phyloP scores from a whole-genome alignment of 176 grass and related monocot genomes.

The Tuctoria greenei region DNA sequence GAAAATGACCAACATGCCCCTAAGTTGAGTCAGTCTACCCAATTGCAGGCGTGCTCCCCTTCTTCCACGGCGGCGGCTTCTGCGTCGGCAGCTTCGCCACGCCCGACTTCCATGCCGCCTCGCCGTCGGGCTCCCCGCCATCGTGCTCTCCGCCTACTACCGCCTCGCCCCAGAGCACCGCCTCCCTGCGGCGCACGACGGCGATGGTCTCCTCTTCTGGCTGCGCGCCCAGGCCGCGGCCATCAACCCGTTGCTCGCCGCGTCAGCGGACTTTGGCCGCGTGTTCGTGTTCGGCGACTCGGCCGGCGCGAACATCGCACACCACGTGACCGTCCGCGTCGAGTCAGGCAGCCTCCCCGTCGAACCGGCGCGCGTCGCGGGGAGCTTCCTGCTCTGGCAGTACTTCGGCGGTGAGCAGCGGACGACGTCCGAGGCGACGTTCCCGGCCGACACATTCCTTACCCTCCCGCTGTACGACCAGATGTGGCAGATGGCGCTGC shows the following conservation, averaged over 20 bases:
- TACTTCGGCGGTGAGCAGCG: slow-evolving; percentile 57
- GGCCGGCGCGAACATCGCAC: slow-evolving; percentile 56
- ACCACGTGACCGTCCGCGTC: slow-evolving; percentile 44
- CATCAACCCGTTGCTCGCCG: slow-evolving; percentile 51
- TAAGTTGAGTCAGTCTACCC: too few relatives aligned
- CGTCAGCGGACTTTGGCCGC: slow-evolving; percentile 38
- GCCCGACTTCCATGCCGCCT: slow-evolving; percentile 47
- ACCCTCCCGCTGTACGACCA: slow-evolving; percentile 40
- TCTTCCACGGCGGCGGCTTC: slow-evolving; percentile 77
- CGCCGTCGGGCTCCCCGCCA: slow-evolving; percentile 46
- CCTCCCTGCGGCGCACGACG: slow-evolving; percentile 56
- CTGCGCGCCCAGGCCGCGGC: slow-evolving; percentile 22
- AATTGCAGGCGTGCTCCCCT: slow-evolving; percentile 55
- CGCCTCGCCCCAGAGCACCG: slow-evolving; percentile 65
- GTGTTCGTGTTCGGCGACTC: slow-evolving; percentile 71
- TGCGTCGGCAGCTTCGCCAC: slow-evolving; percentile 48
- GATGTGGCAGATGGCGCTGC: slow-evolving; percentile 65
- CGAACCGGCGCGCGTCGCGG: slow-evolving; percentile 27
- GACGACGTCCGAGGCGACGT: slow-evolving; percentile 50
- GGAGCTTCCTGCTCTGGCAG: slow-evolving; percentile 49
- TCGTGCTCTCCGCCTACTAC: slow-evolving; percentile 69
- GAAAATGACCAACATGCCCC: too few relatives aligned
- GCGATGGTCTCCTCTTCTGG: slow-evolving; percentile 39
- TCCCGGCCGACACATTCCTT: slow-evolving; percentile 46
- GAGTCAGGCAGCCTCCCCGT: slow-evolving; percentile 14